These are phyloP conservation scores for Euphorbia lathyris DNA, from an alignment of 345 rosid species.

Conservation along the genomic window DNA sequence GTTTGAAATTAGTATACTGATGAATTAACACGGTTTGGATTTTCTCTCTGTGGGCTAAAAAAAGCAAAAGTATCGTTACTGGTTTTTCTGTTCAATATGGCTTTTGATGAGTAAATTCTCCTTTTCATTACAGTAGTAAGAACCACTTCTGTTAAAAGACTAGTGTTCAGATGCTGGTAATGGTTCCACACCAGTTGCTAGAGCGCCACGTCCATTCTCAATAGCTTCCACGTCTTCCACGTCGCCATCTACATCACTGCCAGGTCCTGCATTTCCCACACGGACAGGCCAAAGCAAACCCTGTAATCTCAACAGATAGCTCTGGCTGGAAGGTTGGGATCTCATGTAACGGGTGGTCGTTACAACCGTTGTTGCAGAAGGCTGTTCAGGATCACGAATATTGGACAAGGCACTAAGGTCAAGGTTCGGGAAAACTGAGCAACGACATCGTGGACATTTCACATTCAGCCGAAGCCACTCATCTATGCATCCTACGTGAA, in stretches of 20 bases:
- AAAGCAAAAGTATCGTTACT: not conserved
- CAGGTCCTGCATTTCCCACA: slow-evolving; percentile 38
- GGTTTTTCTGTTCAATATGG: not conserved
- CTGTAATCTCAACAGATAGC: slow-evolving; percentile 70
- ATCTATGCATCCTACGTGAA: slow-evolving; percentile 94
- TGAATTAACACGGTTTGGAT: not conserved
- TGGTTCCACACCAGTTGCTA: not conserved
- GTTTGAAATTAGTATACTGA: not conserved
- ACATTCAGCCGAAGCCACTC: slow-evolving; percentile 95
- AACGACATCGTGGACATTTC: slow-evolving; percentile 95
- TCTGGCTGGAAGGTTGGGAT: slow-evolving; percentile 71
- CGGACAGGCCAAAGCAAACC: slow-evolving; percentile 55
- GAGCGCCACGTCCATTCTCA: slow-evolving; percentile 24
- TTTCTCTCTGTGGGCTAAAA: not conserved
- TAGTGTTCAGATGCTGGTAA: slow-evolving; percentile 8
- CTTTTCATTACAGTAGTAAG: slow-evolving; percentile 6
- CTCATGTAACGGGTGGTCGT: slow-evolving; percentile 45
- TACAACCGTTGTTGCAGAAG: slow-evolving; percentile 37
- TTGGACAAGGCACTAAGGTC: slow-evolving; percentile 91
- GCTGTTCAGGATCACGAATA: slow-evolving; percentile 66
- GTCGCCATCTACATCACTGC: slow-evolving; percentile 25
- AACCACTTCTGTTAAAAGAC: not conserved
- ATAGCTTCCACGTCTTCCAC: slow-evolving; percentile 42
- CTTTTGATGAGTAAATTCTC: not conserved
- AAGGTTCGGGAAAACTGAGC: slow-evolving; percentile 92